These are phyloP conservation scores for Dendrobium nobile DNA, from an alignment of 106 monocot species.

Conservation along the genomic window DNA sequence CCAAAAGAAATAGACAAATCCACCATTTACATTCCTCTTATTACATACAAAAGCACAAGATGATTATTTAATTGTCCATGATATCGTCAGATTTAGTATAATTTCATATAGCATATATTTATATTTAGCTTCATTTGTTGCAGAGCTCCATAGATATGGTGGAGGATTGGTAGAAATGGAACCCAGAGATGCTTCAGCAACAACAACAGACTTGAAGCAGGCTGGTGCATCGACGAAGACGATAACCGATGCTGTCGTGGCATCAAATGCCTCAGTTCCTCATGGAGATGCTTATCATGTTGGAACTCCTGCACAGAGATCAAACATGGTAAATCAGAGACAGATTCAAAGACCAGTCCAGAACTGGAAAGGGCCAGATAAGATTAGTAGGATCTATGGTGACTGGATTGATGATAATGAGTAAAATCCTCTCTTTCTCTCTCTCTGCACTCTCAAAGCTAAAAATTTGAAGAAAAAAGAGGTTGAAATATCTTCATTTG, in stretches of 20 bases:
- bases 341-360: slow-evolving; percentile 55
- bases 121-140: slow-evolving; percentile 1
- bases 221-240: slow-evolving; percentile 35
- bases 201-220: slow-evolving; percentile 46
- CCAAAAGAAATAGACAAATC: too few species aligned
- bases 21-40: too few species aligned
- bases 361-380: slow-evolving; percentile 90
- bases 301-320: slow-evolving; percentile 62
- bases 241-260: slow-evolving; percentile 26
- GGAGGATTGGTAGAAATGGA: slow-evolving; percentile 63
- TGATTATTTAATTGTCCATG: too few species aligned
- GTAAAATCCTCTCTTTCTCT: slow-evolving; percentile 7
- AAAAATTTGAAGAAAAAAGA: too few species aligned
- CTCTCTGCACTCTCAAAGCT: too few species aligned
- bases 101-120: not conserved
- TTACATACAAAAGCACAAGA: too few species aligned
- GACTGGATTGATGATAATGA: slow-evolving; percentile 97
- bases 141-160: slow-evolving; percentile 95
- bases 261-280: slow-evolving; percentile 28
- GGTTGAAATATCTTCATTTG: too few species aligned
- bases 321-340: slow-evolving; percentile 36
- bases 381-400: slow-evolving; percentile 90
- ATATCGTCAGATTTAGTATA: too few species aligned
- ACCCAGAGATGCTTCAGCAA: slow-evolving; percentile 32
- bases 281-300: slow-evolving; percentile 70